Evolutionary conservation across 73 alveolate genomes (phyloP), one percentile per base, ranked within the genome.

Genomic region (Tetrahymena thermophila): DNA sequence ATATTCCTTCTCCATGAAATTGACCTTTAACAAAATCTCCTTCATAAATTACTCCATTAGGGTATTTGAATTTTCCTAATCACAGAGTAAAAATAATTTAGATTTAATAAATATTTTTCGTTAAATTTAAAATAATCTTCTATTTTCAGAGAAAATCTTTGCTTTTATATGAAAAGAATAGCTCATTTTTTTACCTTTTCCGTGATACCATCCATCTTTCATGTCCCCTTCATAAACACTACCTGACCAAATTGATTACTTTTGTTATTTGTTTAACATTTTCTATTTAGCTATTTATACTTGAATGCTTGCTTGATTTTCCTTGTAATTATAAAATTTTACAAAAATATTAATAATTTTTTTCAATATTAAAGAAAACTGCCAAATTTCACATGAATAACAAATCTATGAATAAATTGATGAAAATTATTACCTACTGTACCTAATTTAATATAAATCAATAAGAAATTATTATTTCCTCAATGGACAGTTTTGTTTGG

Each of bases 1-100:
- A 97, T 56, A 97, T 96, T 34, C 99, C 99, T 10, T 98, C 99
- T 23, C 99, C 99, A 96, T 98, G 99, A 97, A 98, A 98, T 95
- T 98, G 98, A 55, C 99, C 99, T 95, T 98, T 98, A 93, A 97
- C 98, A 95, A 98, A 98, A 94, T 98, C 97, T n/a, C 99, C 99
- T 56, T 98, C 99, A 83, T 98, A 98, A 96, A 98, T 96, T 35
- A 98, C 99, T 21, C 99, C 99, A 95, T 97, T 98, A 42, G 98
- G 98, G 96, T 94, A 98, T 57, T 96, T 96, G 97, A 97, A 98
- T 85, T 97, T 96, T 56, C 99, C 99, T 71, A 28, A 50, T 71
- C n/a, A 4, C 37, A 25, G 9, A n/a, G 31, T 71, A 31, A 71
- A 19, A 71, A 23, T 17, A 71, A 28, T 23, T 71, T 71, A 71